Evolutionary conservation across 108 stramenopile species (phyloP).

Genomic region (Fistulifera pelliculosa): DNA sequence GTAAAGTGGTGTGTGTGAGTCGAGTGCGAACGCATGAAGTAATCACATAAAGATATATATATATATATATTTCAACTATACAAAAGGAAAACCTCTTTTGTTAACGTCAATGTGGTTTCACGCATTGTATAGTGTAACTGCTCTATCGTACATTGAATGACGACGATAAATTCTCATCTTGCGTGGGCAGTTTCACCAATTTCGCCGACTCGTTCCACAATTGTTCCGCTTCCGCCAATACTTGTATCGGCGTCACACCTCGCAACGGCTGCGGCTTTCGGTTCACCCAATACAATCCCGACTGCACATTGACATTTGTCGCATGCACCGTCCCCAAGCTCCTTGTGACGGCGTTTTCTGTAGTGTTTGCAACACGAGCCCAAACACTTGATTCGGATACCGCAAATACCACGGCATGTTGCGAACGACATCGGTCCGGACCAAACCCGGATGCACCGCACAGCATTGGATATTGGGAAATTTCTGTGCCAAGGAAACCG

Average conservation of each 20-base stretch:
- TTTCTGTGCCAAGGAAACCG: constrained; percentile 45
- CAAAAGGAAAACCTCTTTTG: no score
- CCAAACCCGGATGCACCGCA: constrained; percentile 83
- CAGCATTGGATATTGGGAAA: constrained; percentile 24
- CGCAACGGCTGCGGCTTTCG: constrained; percentile 5
- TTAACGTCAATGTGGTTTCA: no score
- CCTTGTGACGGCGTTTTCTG: constrained; percentile 76
- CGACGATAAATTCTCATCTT: no score
- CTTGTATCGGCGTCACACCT: background rate
- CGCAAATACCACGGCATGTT: constrained; percentile 79
- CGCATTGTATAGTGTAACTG: no score
- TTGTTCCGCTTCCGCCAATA: background rate
- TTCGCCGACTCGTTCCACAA: constrained; percentile 7
- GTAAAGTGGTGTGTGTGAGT: no score
- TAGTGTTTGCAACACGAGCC: constrained; percentile 30
- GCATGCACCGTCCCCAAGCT: constrained; percentile 74
- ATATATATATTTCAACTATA: no score
- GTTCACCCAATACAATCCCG: constrained; percentile 28
- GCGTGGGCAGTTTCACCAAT: background rate
- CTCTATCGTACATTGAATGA: no score
- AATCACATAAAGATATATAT: no score
- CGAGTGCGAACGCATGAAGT: no score
- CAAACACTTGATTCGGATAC: constrained; percentile 47
- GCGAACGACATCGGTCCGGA: constrained; percentile 78
- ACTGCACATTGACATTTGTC: constrained; percentile 2